Evolutionary conservation across 2,329 filamentous ascomycete species (phyloP).

Genomic region (Arthroderma sp.): DNA sequence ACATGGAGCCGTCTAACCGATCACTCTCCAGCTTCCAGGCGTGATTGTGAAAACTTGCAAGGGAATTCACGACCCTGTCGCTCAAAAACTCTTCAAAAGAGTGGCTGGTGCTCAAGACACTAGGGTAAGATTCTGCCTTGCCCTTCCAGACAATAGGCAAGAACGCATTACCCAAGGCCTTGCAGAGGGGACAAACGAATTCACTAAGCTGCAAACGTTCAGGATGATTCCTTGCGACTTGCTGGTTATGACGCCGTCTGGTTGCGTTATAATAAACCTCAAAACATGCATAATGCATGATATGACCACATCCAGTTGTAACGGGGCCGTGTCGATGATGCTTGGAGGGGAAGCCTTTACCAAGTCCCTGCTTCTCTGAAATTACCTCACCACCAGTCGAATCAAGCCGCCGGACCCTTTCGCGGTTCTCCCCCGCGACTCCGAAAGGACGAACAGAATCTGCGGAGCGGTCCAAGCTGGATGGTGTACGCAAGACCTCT

Average conservation of each 20-base stretch:
- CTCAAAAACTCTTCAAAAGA: slow-evolving; percentile 58
- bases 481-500: slow-evolving; percentile 66
- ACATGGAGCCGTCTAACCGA: slow-evolving; percentile 21
- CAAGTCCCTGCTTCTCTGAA: slow-evolving; percentile 67
- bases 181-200: slow-evolving; percentile 93
- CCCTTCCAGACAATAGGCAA: slow-evolving; percentile 91
- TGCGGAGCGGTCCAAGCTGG: slow-evolving; percentile 71
- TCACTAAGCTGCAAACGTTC: slow-evolving; percentile 68
- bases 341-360: slow-evolving; percentile 70
- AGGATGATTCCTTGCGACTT: slow-evolving; percentile 88
- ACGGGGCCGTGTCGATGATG: slow-evolving; percentile 61
- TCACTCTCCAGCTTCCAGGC: slow-evolving; percentile 27
- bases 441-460: slow-evolving; percentile 79
- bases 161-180: slow-evolving; percentile 89
- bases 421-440: slow-evolving; percentile 73
- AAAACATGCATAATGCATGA: slow-evolving; percentile 97
- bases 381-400: slow-evolving; percentile 56
- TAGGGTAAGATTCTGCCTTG: slow-evolving; percentile 70
- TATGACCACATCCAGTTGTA: slow-evolving; percentile 84
- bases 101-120: slow-evolving; percentile 47
- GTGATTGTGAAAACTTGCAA: slow-evolving; percentile 38
- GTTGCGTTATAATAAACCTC: slow-evolving; percentile 82
- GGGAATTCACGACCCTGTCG: slow-evolving; percentile 38
- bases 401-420: slow-evolving; percentile 61
- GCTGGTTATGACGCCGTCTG: slow-evolving; percentile 68